Evolutionary conservation across 805 yeast species (phyloP).

Genomic region (Pichia scutulata): DNA sequence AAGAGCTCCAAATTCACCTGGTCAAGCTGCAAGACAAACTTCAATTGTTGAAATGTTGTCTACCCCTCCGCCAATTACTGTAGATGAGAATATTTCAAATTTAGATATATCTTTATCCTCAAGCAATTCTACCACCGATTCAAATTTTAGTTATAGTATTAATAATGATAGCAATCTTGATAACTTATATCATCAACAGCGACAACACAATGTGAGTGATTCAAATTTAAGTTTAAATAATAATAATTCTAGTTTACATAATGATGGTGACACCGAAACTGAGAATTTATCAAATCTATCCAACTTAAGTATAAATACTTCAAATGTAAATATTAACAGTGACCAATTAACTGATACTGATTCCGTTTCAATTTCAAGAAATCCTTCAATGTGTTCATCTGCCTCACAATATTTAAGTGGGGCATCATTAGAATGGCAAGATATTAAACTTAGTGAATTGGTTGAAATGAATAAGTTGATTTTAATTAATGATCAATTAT

Average conservation of each 20-base stretch:
- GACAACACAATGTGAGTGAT: neutral
- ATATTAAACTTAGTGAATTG: constrained; percentile 61
- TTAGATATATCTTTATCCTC: constrained; percentile 7
- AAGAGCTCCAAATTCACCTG: constrained; percentile 30
- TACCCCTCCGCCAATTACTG: constrained; percentile 66
- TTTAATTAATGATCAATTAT: constrained; percentile 52
- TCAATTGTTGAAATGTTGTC: constrained; percentile 70
- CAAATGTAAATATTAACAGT: neutral
- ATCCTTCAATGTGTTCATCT: constrained; percentile 31
- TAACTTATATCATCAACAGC: neutral
- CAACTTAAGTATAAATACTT: constrained; percentile 3
- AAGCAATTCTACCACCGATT: constrained; percentile 3
- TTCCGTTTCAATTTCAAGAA: constrained; percentile 27
- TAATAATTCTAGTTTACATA: neutral
- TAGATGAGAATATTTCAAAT: constrained; percentile 26
- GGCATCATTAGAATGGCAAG: constrained; percentile 55
- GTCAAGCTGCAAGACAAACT: constrained; percentile 41
- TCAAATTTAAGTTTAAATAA: neutral
- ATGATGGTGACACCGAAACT: neutral
- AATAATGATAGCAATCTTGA: constrained; percentile 8
- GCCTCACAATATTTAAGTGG: constrained; percentile 22
- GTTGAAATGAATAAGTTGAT: constrained; percentile 74
- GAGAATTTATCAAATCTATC: neutral
- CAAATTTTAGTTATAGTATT: neutral
- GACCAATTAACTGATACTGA: neutral